Base-by-base conservation (phyloP, 768 basidiomycete species). In the Asterophora parasitica region DNA sequence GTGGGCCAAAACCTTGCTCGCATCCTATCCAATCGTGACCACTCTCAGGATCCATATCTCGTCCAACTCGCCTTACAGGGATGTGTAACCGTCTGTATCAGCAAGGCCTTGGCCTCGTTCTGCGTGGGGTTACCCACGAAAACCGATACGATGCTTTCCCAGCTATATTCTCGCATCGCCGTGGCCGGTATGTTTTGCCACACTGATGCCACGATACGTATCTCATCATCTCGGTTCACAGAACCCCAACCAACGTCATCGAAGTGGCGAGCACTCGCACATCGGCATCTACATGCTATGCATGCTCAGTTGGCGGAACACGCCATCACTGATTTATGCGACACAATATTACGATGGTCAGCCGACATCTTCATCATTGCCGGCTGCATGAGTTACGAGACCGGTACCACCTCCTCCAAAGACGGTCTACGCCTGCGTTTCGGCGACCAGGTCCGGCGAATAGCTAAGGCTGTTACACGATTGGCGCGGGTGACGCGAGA, bases 191-290 rank as follows among this genome's bases (percentile, higher is more conserved):
- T 44, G 73, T 66, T 40, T 23, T 9, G 26, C 20, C 23, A 15
- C 13, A 10, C 23, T 9, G n/a, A n/a, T n/a, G 26, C 10, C 13
- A 19, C 30, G 12, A 35, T 48, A 30, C 33, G 48, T 45, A 32
- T 31, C 39, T 47, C 32, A 51, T 50, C 11, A 52, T 42, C 46
- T 12, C 47, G 53, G 38, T 35, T 45, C 34, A 49, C 57, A 80
- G 87, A 88, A 61, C 82, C 84, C 20, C 87, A 90, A 61, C 85
- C 87, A 4, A 85, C 81, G 0, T 84, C 85, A 1, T 81, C 85
- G 0, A 79, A 83, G 58, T 90, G 87, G 87, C 75, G 87, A 39
- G 77, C 86, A 0, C 67, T 90, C 35, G 79, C 87, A 1, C 86
- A 88, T 57, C 71, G 72, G 35, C 76, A 85, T 44, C 82, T 88